These are phyloP conservation scores for Echinochloa phyllopogon DNA, from an alignment of 176 grass and related monocot genomes.

Conservation along the genomic window DNA sequence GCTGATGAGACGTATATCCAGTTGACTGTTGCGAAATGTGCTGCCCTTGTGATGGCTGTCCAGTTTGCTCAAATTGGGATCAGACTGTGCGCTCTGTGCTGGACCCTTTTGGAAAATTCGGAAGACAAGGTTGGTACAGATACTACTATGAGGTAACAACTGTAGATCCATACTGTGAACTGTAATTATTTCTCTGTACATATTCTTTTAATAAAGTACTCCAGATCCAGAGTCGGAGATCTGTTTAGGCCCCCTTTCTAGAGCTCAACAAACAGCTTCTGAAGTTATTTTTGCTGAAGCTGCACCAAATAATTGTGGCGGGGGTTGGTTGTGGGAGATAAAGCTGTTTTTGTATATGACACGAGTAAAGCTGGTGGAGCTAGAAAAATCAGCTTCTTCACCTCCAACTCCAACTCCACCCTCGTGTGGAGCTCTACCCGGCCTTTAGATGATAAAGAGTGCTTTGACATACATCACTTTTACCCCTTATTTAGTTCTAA, in stretches of 20 bases:
- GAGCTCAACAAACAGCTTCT: no score
- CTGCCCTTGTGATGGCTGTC: not conserved
- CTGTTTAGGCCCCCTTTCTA: no score
- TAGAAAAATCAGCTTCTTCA: no score
- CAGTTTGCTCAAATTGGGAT: constrained; percentile 23
- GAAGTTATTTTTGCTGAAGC: no score
- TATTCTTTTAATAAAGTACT: constrained; percentile 1
- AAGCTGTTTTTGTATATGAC: no score
- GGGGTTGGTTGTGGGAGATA: no score
- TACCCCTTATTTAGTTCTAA: no score
- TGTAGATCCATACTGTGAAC: constrained; percentile 13
- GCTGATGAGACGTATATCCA: not conserved
- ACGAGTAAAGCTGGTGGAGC: no score
- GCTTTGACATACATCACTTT: not conserved
- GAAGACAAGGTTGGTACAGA: constrained; percentile 5
- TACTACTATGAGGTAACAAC: not conserved
- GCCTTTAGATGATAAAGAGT: constrained; percentile 10
- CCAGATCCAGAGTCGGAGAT: no score
- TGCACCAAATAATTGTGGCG: no score
- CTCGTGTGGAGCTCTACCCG: no score
- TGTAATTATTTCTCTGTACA: not conserved
- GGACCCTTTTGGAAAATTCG: constrained; percentile 21
- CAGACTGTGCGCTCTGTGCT: not conserved
- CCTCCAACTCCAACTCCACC: no score
- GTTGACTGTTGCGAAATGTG: constrained; percentile 16